Evolutionary conservation across 108 stramenopile genomes (phyloP), one percentile per base, ranked within the genome.

Genomic region (Fistulifera pelliculosa): DNA sequence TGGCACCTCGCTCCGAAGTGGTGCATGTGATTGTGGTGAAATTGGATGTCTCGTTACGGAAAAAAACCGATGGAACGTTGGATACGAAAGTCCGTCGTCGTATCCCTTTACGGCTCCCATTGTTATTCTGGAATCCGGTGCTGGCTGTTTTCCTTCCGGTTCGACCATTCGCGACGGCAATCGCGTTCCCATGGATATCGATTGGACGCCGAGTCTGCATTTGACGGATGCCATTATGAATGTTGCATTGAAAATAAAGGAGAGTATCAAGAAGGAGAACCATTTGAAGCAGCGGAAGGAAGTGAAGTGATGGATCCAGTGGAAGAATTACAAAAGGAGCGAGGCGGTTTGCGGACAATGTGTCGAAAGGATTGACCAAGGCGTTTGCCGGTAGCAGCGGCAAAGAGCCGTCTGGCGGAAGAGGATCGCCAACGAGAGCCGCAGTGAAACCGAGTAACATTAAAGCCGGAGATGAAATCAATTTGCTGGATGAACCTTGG

Each of bases 161-260:
- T 80, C 80, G 7, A 81, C 81, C 27, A 81, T 87, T 57, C 27
- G 53, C 0, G 67, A 87, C 58, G 90, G 90, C 0, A 72, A 77
- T 58, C 50, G 47, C 43, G 56, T 91, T 28, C 67, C 73, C 22
- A 83, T 91, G 61, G 90, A 91, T 60, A 69, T 75, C 27, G 83
- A 87, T 53, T 93, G 92, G 92, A 93, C 92, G 10, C 92, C 92
- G 10, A 77, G 75, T 58, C 70, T 93, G 23, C 87, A 88, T 60
- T 52, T 93, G 13, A 73, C 76, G 10, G 87, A 90, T 65, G 87
- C 87, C 21, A 71, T 85, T 38, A 59, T 83, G 55, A 87, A 93
- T 59, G 77, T 93, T 56, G 81, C 74, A 13, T 73, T 93, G 49
- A 85, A 87, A 62, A 71, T 93, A 45, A 80, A 82, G 52, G 92